Base-by-base conservation (phyloP, 768 basidiomycete genomes). In the Suillus weaverae region DNA sequence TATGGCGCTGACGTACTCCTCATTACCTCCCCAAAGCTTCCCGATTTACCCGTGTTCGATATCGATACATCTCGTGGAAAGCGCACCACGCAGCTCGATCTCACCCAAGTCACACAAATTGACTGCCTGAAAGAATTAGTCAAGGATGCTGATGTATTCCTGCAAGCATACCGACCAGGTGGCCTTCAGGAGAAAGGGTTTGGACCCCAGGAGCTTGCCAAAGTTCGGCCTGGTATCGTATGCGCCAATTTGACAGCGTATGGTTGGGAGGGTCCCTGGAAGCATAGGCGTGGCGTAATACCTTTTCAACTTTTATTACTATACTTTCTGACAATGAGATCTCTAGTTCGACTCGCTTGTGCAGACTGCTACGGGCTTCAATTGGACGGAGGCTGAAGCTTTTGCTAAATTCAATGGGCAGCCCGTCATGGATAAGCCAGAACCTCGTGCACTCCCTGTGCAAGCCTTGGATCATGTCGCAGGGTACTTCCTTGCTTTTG, bases 11-110 rank as follows among this genome's bases (percentile, higher is more conserved):
- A 87, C 62, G 84, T 85, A 33, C 79, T 88, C 0, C 73, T 81
- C 33, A 70, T 89, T 39, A 86, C 86, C 13, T 87, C 86, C 0
- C 85, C 85, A 0, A 76, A 76, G 13, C 78, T 89, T 13, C 87
- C 87, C 0, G 72, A 79, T 0, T 72, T 86, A 3, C 87, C 87
- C 0, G 62, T 72, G 0, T 71, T 88, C 0, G 88, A 89, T 68
- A 68, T 78, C 13, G 87, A 88, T 56, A 89, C 86, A 0, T 86
- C 88, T 4, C 78, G 86, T 8, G 86, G 86, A 1, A 89, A 89
- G 72, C 82, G 86, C 46, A 86, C 86, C 0, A 81, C 86, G 0
- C 87, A 88, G 69, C 81, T 89, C 4, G 84, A 89, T 64, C 77
- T 89, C 7, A 78, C 73, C 4, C 50, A 53, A 2, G 30, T 67